phyloP scores from a whole-genome alignment of 2,329 filamentous ascomycete species.

The Diplodia scrobiculata region DNA sequence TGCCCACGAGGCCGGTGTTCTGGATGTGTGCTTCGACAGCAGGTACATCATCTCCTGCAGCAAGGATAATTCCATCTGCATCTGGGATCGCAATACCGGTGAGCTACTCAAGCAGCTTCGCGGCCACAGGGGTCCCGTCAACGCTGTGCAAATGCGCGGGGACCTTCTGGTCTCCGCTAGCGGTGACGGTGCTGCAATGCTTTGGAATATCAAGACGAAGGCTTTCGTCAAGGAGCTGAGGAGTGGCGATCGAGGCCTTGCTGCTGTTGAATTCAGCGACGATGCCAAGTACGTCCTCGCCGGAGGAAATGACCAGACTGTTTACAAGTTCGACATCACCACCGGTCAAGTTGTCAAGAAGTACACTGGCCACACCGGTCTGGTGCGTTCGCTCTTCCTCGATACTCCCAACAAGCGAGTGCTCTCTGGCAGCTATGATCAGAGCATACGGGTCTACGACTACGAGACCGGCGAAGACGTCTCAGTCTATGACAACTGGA shows the following conservation, averaged over 20 bases:
- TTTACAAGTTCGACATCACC: conserved; percentile 93
- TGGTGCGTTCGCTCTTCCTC: conserved; percentile 88
- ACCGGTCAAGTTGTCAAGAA: conserved; percentile 81
- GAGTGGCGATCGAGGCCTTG: conserved; percentile 88
- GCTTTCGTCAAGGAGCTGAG: conserved; percentile 86
- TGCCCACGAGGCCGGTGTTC: conserved; percentile 81
- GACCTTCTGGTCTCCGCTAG: conserved; percentile 92
- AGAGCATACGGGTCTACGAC: conserved; percentile 92
- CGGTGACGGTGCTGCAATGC: conserved; percentile 87
- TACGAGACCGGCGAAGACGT: conserved; percentile 76
- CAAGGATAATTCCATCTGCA: conserved; percentile 90
- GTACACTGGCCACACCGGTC: conserved; percentile 77
- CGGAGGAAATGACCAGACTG: conserved; percentile 91
- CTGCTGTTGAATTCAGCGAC: conserved; percentile 93
- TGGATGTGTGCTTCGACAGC: conserved; percentile 91
- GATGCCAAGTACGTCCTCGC: conserved; percentile 92
- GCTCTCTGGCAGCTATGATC: conserved; percentile 90
- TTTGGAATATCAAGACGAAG: conserved; percentile 92
- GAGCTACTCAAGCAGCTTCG: conserved; percentile 73
- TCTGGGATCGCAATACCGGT: conserved; percentile 87
- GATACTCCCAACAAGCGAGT: conserved; percentile 84
- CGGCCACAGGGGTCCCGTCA: conserved; percentile 89
- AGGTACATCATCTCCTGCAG: conserved; percentile 95
- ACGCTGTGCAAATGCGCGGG: conserved; percentile 91
- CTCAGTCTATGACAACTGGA: conserved; percentile 90